A percentile compares a stretch with the other conserved stretches of the same genome.
These are phyloP conservation scores for Capsicum baccatum DNA, from an alignment of 257 asterid species.

Conservation along the genomic window DNA sequence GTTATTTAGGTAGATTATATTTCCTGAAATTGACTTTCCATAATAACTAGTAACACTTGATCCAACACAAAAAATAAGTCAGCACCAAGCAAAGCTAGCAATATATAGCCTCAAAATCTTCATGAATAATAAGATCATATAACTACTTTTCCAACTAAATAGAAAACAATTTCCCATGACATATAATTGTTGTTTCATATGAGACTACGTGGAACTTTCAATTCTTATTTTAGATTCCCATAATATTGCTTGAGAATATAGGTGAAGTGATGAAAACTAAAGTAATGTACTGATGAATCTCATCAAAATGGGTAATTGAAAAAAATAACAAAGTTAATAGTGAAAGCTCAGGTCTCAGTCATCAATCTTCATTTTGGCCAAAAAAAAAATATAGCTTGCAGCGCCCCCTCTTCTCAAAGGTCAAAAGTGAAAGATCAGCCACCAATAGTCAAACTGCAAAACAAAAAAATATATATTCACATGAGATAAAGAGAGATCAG, in stretches of 20 bases:
- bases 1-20: background rate
- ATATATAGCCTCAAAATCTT: constrained; percentile 4
- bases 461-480: no score
- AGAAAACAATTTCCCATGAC: constrained; percentile 1
- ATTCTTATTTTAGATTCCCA: constrained; percentile 19
- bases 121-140: constrained; percentile 22
- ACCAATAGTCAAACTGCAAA: no score
- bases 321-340: no score
- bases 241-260: constrained; percentile 1
- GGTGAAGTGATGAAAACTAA: background rate
- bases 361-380: no score
- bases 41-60: background rate
- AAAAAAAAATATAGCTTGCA: no score
- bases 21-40: constrained; percentile 19
- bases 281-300: background rate
- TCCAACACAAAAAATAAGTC: background rate
- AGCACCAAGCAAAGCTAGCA: background rate
- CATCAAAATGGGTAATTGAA: no score
- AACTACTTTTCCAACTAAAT: constrained; percentile 22
- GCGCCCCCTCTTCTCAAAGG: no score
- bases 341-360: no score
- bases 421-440: no score
- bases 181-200: background rate
- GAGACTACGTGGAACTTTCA: background rate
- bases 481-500: no score